Base-by-base conservation (phyloP, 106 monocot species). In the Dendrobium nobile region DNA sequence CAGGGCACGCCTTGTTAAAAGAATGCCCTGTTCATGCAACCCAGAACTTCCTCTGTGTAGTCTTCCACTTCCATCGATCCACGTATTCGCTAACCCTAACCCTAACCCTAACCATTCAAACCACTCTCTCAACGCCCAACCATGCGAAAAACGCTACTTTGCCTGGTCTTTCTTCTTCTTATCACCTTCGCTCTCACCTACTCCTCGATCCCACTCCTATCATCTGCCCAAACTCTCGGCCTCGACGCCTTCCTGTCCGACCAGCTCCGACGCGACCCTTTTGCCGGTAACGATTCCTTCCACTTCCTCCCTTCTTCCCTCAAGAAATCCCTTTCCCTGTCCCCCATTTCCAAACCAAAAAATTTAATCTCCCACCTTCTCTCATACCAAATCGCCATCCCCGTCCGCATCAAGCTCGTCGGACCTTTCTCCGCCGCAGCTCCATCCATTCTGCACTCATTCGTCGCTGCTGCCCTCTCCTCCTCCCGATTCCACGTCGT, bases 321-420 rank as follows among this genome's bases (percentile, higher is more conserved):
- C 47, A 84, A 84, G 75, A 40, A 15, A 18, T 86, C 88, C 79
- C 82, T 88, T 82, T 75, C 89, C 72, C 64, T 47, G 20, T 0
- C 10, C 45, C 79, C 80, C 9, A 33, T 75, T 41, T 58, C 67
- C n/a, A 41, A 47, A 42, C 28, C 76, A 72, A 47, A 79, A 77
- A 27, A 73, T 79, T 48, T 80, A 56, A 9, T 64, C 76, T 85
- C 83, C 82, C 51, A 44, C 19, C 84, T 88, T 67, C 82, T 80
- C 67, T 77, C 77, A 54, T 65, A 90, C 79, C 27, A 83, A 17
- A 73, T 93, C 84, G 58, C 90, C 68, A 72, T 96, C 81, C 90
- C 96, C 78, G 85, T 96, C 78, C 28, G 87, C 61, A 87, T 93
- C 84, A 85, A 84, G 75, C 92, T 96, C 82, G 93, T 87, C 75